Base-by-base conservation (phyloP, 106 monocot genomes). In the Posidonia australis region DNA sequence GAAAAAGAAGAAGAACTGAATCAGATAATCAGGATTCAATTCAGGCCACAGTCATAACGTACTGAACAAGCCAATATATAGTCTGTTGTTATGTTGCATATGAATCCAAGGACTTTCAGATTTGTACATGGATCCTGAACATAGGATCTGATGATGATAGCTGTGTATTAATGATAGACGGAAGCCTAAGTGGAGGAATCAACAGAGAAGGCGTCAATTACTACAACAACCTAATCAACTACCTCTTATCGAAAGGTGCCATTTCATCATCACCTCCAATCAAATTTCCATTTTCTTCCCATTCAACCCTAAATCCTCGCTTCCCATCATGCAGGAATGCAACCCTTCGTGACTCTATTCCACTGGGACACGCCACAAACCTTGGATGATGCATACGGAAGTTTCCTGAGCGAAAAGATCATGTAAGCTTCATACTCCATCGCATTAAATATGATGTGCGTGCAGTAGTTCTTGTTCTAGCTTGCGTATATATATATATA, bases 151-250 rank as follows among this genome's bases (percentile, higher is more conserved):
- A 17, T 44, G n/a, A 48, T 48, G n/a, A 17, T 48, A 17, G 3
- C n/a, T 48, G n/a, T 48, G n/a, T 13, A 9, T 54, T 5, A 14
- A 4, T 13, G 24, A 32, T 18, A 60, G 60, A 32, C 31, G 60
- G 60, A 60, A 60, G 31, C 30, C 19, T 60, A 60, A 17, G 60
- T 19, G 65, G 65, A 7, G 65, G 48, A 49, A 65, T 65, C 46
- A 65, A 65, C 65, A 65, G 28, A 49, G 48, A 28, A n/a, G 65
- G 65, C 23, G 17, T 65, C 28, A 16, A 46, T 12, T 65, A 65
- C 48, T 65, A 65, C n/a, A 65, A 65, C 28, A 65, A 48, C 28
- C 65, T 65, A 21, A 48, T 65, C 47, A 65, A 65, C 29, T 44
- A 65, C 5, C 41, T 65, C 27, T 16, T 65, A 49, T 47, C 65